Base-by-base conservation (phyloP, 768 basidiomycete genomes). In the Amanita inopinata region DNA sequence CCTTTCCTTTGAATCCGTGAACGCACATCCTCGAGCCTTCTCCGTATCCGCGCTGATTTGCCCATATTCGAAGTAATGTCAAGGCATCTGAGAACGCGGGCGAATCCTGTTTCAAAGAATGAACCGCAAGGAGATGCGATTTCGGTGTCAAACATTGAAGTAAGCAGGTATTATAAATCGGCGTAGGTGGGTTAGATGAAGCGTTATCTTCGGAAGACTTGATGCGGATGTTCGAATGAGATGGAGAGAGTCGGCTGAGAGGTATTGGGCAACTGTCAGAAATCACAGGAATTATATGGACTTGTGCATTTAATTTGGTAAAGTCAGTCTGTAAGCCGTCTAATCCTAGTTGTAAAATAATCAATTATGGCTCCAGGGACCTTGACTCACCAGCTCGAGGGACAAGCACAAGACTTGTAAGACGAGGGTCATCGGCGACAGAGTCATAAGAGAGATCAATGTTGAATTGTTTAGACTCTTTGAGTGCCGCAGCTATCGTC, bases 51-150 rank as follows among this genome's bases (percentile, higher is more conserved):
- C 92, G 70, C 51, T 92, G 84, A 38, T 80, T 78, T 1, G 87
- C 88, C 96, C 96, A 99, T 11, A 93, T 73, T 7, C 89, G 75
- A 11, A 97, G 73, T 1, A 97, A 67, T 0, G 83, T 69, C 6
- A 90, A 57, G 0, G 88, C 88, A 38, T 92, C 82, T 1, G 61
- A 58, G 57, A 88, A 91, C 0, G 79, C 70, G 0, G 83, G 70
- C 7, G 75, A 61, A 8, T 72, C 63, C 31, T 82, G 65, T 34
- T 75, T 70, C 22, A 76, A 50, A 36, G 66, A 54, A 53, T 83
- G 74, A 5, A 74, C 63, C 6, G 67, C 61, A 23, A 81, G 67
- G 4, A 84, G 69, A 35, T 75, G 70, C 2, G 66, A 50, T 50
- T 70, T 67, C 3, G 78, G 71, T 5, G 67, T 67, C 34, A 62